A percentile compares a stretch with the other conserved stretches of the same genome.
These are phyloP conservation scores for Trichoderma cornu-damae DNA, from an alignment of 2,329 filamentous ascomycete species.

Conservation along the genomic window DNA sequence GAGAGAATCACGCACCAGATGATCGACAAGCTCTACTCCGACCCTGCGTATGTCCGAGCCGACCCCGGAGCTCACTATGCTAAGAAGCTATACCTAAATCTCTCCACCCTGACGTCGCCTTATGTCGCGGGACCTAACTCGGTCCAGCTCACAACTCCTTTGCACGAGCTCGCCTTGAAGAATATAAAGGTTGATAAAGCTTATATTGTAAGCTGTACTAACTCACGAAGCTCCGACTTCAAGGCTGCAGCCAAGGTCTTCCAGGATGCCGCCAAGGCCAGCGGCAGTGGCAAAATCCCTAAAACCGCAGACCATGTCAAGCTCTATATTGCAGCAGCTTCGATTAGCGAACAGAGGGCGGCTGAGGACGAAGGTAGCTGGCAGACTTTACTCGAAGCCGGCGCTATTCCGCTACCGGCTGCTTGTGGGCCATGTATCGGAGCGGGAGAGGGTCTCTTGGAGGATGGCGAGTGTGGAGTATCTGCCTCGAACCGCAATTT, in stretches of 20 bases:
- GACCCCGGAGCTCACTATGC: slow-evolving; percentile 76
- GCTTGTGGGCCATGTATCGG: slow-evolving; percentile 86
- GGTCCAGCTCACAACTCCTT: slow-evolving; percentile 71
- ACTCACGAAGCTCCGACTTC: slow-evolving; percentile 75
- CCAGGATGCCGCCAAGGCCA: slow-evolving; percentile 54
- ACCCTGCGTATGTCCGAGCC: slow-evolving; percentile 60
- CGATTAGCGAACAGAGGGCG: slow-evolving; percentile 61
- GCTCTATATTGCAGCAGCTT: slow-evolving; percentile 88
- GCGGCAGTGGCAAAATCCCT: slow-evolving; percentile 56
- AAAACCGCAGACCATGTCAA: slow-evolving; percentile 64
- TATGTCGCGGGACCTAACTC: slow-evolving; percentile 86
- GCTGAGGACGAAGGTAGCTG: slow-evolving; percentile 81
- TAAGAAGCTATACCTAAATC: slow-evolving; percentile 75
- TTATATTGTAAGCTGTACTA: slow-evolving; percentile 77
- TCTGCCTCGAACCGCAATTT: slow-evolving; percentile 83
- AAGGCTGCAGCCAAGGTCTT: slow-evolving; percentile 61
- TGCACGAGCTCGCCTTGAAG: slow-evolving; percentile 66
- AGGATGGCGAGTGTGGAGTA: slow-evolving; percentile 80
- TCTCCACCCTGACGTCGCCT: slow-evolving; percentile 75
- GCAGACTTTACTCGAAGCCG: slow-evolving; percentile 75
- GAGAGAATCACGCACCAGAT: slow-evolving; percentile 65
- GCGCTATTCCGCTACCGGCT: slow-evolving; percentile 63
- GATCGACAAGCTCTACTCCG: slow-evolving; percentile 66
- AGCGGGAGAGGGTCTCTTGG: slow-evolving; percentile 68
- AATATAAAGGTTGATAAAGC: slow-evolving; percentile 64